Conservation (phyloP, 2,329 filamentous ascomycete genomes). For the Mariannaea elegans region DNA sequence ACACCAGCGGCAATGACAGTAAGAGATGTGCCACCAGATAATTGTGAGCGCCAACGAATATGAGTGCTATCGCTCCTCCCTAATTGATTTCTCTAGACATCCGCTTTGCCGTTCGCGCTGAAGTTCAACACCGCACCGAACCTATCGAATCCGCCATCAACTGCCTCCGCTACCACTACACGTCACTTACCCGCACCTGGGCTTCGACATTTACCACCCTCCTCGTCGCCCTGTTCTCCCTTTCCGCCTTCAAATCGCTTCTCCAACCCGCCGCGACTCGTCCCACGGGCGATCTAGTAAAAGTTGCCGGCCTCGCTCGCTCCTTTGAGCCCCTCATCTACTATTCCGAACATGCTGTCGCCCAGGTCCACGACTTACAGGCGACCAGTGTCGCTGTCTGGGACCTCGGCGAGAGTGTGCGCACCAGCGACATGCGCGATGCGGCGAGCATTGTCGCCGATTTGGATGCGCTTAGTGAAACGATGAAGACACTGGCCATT, state of each 20-base stretch:
- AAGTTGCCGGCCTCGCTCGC: slow-evolving; percentile 87
- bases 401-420: slow-evolving; percentile 91
- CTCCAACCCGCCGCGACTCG: slow-evolving; percentile 69
- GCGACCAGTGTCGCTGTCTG: slow-evolving; percentile 93
- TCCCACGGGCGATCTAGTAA: slow-evolving; percentile 75
- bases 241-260: slow-evolving; percentile 71
- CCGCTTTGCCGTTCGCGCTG: slow-evolving; percentile 85
- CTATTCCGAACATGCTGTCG: slow-evolving; percentile 88
- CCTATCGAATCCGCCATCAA: slow-evolving; percentile 79
- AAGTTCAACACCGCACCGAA: slow-evolving; percentile 87
- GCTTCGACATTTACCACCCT: slow-evolving; percentile 71
- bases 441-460: slow-evolving; percentile 86
- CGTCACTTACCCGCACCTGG: slow-evolving; percentile 73
- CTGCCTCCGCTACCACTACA: slow-evolving; percentile 68
- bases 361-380: slow-evolving; percentile 87
- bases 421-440: slow-evolving; percentile 89
- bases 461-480: slow-evolving; percentile 86
- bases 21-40: slow-evolving; percentile 51
- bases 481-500: slow-evolving; percentile 81
- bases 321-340: slow-evolving; percentile 95
- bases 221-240: slow-evolving; percentile 69
- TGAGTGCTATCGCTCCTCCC: background rate
- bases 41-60: slow-evolving; percentile 53
- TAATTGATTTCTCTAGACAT: slow-evolving; percentile 67
- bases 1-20: slow-evolving; percentile 20